These are phyloP conservation scores for Calocybe gangraenosa DNA, from an alignment of 768 basidiomycete species.

Conservation along the genomic window DNA sequence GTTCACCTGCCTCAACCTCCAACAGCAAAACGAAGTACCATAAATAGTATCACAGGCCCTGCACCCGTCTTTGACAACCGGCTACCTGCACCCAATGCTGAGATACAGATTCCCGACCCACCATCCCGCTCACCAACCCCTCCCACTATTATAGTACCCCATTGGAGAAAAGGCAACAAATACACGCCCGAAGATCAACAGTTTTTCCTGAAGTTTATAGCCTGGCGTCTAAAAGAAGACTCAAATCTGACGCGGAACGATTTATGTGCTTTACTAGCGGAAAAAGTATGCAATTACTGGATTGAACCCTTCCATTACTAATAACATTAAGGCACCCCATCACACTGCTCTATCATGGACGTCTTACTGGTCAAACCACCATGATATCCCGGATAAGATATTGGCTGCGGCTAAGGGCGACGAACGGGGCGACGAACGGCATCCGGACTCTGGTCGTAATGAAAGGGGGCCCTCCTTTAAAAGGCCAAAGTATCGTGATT, in stretches of 20 bases:
- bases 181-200: slow-evolving; percentile 65
- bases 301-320: slow-evolving; percentile 7
- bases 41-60: slow-evolving; percentile 59
- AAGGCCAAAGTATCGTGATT: slow-evolving; percentile 30
- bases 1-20: slow-evolving; percentile 20
- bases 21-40: slow-evolving; percentile 39
- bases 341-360: slow-evolving; percentile 61
- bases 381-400: slow-evolving; percentile 66
- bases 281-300: slow-evolving; percentile 39
- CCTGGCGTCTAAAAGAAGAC: slow-evolving; percentile 56
- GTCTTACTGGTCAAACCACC: slow-evolving; percentile 62
- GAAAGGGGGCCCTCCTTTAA: slow-evolving; percentile 17
- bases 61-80: slow-evolving; percentile 41
- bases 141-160: slow-evolving; percentile 45
- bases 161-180: slow-evolving; percentile 47
- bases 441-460: slow-evolving; percentile 16
- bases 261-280: slow-evolving; percentile 48
- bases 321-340: slow-evolving; percentile 52
- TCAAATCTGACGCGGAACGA: slow-evolving; percentile 49
- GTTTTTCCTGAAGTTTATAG: slow-evolving; percentile 63
- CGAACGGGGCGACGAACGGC: slow-evolving; percentile 24
- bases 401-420: slow-evolving; percentile 38
- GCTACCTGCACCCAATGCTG: slow-evolving; percentile 58
- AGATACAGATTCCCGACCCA: slow-evolving; percentile 55
- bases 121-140: slow-evolving; percentile 71